Conservation (phyloP, 352 stramenopile species). For the Globisporangium spiculum region DNA sequence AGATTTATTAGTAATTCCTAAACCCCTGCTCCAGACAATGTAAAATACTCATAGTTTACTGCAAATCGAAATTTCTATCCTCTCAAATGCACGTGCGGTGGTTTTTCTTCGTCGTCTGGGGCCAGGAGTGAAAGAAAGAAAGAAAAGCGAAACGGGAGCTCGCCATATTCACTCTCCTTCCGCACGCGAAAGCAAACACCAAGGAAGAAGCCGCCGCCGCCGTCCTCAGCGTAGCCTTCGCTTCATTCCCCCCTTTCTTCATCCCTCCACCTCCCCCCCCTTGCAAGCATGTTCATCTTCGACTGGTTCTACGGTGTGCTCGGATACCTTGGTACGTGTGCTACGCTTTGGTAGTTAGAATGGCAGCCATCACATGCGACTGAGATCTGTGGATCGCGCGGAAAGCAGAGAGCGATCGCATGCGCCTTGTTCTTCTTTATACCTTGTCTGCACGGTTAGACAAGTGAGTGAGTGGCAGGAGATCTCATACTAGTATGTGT, state of each 20-base stretch:
- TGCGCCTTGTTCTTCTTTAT: not conserved
- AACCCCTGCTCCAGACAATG: not conserved
- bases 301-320: slow-evolving; percentile 96
- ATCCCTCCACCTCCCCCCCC: not conserved
- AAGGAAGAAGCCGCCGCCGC: not conserved
- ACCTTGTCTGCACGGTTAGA: not conserved
- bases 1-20: not conserved
- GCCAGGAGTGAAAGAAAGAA: slow-evolving; percentile 20
- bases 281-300: slow-evolving; percentile 88
- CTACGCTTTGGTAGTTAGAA: not conserved
- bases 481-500: not conserved
- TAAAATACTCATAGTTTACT: slow-evolving; percentile 5
- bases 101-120: slow-evolving; percentile 28
- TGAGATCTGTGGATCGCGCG: not conserved
- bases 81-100: not conserved
- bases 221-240: not conserved
- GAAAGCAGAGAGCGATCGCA: not conserved
- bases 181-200: not conserved
- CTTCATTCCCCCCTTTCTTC: not conserved
- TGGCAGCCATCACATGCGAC: not conserved
- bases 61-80: not conserved
- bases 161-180: slow-evolving; percentile 9
- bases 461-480: not conserved
- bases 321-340: slow-evolving; percentile 88
- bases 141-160: slow-evolving; percentile 7